Conservation (phyloP, 768 basidiomycete genomes). For the Epithele typhae region DNA sequence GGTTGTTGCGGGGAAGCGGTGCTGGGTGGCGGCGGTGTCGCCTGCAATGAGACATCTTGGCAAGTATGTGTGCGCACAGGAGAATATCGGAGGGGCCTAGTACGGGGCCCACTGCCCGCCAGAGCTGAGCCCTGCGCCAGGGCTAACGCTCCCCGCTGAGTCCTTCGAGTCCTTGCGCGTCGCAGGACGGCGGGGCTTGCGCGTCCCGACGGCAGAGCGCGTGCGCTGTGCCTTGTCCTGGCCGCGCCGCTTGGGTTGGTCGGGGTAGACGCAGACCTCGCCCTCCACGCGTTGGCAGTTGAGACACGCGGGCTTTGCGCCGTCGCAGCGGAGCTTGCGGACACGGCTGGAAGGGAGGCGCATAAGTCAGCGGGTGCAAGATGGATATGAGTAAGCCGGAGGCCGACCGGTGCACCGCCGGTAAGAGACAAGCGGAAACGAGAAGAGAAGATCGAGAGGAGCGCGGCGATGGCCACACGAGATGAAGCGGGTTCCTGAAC, state of each 20-base stretch:
- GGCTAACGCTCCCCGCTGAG: neutral
- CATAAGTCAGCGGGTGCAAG: neutral
- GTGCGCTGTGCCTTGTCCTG: constrained; percentile 14
- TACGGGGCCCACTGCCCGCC: neutral
- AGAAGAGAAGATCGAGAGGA: too few species aligned
- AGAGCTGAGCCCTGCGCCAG: neutral
- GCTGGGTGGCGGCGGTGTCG: too few species aligned
- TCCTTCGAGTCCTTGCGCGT: neutral
- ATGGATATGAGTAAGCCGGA: neutral
- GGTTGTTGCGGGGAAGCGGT: too few species aligned
- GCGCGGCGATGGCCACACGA: too few species aligned
- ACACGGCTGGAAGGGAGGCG: constrained; percentile 15
- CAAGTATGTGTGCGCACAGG: too few species aligned
- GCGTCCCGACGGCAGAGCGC: constrained; percentile 20
- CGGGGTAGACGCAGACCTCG: constrained; percentile 6
- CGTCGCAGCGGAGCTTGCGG: constrained; percentile 16
- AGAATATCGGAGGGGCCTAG: neutral
- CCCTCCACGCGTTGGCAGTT: constrained; percentile 6
- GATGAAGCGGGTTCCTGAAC: too few species aligned
- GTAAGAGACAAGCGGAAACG: neutral
- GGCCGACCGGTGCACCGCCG: too few species aligned
- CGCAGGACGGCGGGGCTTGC: constrained; percentile 22
- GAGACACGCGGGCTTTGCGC: constrained; percentile 10
- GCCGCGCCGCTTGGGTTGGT: constrained; percentile 10
- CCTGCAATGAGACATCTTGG: too few species aligned